Base-by-base conservation (phyloP, 495 filamentous ascomycete species). In the Entonaema liquescens region DNA sequence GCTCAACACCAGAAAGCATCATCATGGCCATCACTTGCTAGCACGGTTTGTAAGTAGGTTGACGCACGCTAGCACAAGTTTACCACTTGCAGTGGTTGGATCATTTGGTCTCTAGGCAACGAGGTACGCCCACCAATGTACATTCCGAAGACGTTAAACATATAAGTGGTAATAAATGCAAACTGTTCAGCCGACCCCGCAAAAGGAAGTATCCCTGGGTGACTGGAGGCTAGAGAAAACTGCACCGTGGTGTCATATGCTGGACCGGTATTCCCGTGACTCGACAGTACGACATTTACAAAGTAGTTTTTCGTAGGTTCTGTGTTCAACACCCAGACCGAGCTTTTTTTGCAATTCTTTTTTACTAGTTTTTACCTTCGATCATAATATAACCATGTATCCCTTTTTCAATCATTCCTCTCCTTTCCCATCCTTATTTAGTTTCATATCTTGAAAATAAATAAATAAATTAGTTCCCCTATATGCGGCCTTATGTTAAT, bases 211-310 rank as follows among this genome's bases (percentile, higher is more conserved):
- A 49, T 33, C 49, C 38, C 58, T 61, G 40, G 58, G 58, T 61
- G 58, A 61, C 58, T 33, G 23, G 58, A 61, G 58, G 58, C 40
- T 50, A 61, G 58, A 61, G 42, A 49, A 61, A 61, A 61, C 58
- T 50, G n/a, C 58, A 35, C 28, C 11, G 26, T 21, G 21, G n/a
- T 12, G 26, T 47, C 40, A 33, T 61, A 61, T 61, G 58, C 40
- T 50, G 40, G 40, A 61, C 40, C 40, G 58, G 58, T 50, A 61
- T 49, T 1, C 40, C 58, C 56, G 36, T 59, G 36, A 61, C 58
- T 49, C n/a, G 40, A 61, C 40, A 50, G 40, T 47, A 50, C 25
- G 40, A 40, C 8, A 23, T 26, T 12, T 17, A 19, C 9, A 50
- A 50, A 28, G 23, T 12, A 23, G 58, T 61, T 61, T 61, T 61